Evolutionary conservation across 2,329 filamentous ascomycete genomes (phyloP).

Genomic region (Exserohilum rostratum): DNA sequence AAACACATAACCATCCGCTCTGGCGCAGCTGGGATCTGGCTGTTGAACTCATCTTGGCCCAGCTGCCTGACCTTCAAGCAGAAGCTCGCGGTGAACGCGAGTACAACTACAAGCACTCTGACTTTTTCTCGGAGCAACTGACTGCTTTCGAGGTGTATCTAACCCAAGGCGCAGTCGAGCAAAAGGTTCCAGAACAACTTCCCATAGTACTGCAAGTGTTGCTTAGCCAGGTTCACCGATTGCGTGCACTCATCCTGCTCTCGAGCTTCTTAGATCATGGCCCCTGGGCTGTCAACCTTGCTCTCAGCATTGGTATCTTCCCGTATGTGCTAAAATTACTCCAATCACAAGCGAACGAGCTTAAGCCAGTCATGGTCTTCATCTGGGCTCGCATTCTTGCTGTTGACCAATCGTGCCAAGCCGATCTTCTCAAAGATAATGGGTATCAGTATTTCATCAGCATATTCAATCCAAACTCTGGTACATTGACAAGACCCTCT

Average conservation of each 20-base stretch:
- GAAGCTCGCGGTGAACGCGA: slow-evolving; percentile 73
- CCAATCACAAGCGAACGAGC: slow-evolving; percentile 89
- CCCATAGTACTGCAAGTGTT: slow-evolving; percentile 96
- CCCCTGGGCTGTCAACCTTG: slow-evolving; percentile 98
- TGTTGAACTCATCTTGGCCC: slow-evolving; percentile 90
- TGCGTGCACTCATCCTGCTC: slow-evolving; percentile 87
- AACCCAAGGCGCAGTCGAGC: slow-evolving; percentile 78
- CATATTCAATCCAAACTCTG: slow-evolving; percentile 83
- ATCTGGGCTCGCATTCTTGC: slow-evolving; percentile 97
- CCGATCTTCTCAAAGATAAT: slow-evolving; percentile 93
- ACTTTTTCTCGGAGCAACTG: slow-evolving; percentile 95
- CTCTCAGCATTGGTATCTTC: slow-evolving; percentile 96
- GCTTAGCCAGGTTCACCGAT: slow-evolving; percentile 90
- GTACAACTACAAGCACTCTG: slow-evolving; percentile 93
- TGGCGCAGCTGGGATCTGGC: slow-evolving; percentile 99
- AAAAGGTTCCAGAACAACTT: slow-evolving; percentile 90
- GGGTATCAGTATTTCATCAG: slow-evolving; percentile 96
- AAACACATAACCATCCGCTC: slow-evolving; percentile 90
- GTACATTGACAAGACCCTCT: slow-evolving; percentile 14
- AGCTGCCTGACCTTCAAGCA: slow-evolving; percentile 82
- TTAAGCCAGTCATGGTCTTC: slow-evolving; percentile 99
- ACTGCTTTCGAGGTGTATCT: slow-evolving; percentile 98
- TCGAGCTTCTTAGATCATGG: slow-evolving; percentile 94
- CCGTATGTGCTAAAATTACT: slow-evolving; percentile 97
- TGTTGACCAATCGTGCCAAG: slow-evolving; percentile 91